phyloP scores from a whole-genome alignment of 225 moss, liverwort and hornwort genomes.

The Pseudisothecium myosuroides region DNA sequence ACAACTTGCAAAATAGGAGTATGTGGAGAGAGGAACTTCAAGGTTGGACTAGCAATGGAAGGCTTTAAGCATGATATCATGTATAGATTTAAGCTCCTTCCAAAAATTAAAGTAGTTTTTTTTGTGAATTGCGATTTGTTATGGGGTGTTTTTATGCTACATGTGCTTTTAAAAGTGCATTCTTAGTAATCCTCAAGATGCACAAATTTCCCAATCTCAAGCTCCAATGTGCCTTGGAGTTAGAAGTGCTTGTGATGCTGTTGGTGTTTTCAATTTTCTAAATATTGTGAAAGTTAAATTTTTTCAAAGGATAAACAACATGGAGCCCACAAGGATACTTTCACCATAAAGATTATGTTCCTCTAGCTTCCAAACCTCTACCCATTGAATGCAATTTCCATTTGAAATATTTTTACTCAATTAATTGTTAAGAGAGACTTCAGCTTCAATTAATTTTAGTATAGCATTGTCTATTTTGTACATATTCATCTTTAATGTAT shows the following conservation, averaged over 20 bases:
- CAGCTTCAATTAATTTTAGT: too few relatives aligned
- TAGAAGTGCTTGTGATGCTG: not conserved
- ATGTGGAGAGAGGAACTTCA: too few relatives aligned
- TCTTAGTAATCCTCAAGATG: not conserved
- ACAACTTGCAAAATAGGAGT: too few relatives aligned
- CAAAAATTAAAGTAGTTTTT: not conserved
- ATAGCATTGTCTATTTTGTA: not conserved
- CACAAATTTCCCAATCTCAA: not conserved
- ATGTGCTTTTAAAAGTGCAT: not conserved
- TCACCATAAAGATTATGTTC: not conserved
- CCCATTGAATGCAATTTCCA: not conserved
- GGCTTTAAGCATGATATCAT: too few relatives aligned
- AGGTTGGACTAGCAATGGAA: too few relatives aligned
- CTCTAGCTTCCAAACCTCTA: not conserved
- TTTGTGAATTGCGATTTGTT: not conserved
- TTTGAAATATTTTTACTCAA: too few relatives aligned
- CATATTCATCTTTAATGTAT: not conserved
- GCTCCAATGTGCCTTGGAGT: not conserved
- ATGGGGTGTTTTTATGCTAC: not conserved
- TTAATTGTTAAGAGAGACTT: too few relatives aligned
- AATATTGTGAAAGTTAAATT: not conserved
- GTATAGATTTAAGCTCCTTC: not conserved
- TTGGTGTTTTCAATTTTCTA: not conserved
- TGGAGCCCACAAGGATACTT: not conserved
- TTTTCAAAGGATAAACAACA: not conserved